A percentile compares a stretch with the other conserved stretches of the same genome.
phyloP scores from a whole-genome alignment of 1,139 yeast genomes.

The Blastobotrys aristatus region DNA sequence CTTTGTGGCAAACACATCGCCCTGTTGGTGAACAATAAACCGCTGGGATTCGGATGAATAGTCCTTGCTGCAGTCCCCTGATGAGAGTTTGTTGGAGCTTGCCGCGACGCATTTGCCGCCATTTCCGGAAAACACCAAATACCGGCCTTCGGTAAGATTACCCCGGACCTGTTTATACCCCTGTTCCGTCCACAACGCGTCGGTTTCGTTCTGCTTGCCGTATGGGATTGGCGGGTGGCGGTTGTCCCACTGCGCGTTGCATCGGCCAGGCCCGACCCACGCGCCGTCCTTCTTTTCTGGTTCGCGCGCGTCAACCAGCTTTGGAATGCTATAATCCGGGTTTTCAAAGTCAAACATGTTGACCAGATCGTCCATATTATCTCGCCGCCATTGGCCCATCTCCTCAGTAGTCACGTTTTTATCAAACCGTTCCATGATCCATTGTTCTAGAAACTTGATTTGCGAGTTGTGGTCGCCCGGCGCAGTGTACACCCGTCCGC shows the following conservation, averaged over 20 bases:
- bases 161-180: slow-evolving; percentile 27
- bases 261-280: neutral
- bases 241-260: slow-evolving; percentile 8
- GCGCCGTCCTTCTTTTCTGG: slow-evolving; percentile 8
- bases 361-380: slow-evolving; percentile 24
- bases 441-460: slow-evolving; percentile 24
- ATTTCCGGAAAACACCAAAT: slow-evolving; percentile 13
- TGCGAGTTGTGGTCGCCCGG: slow-evolving; percentile 29
- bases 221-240: slow-evolving; percentile 13
- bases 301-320: slow-evolving; percentile 12
- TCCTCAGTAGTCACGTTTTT: slow-evolving; percentile 17
- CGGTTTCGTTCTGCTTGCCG: slow-evolving; percentile 21
- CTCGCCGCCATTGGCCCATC: slow-evolving; percentile 25
- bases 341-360: slow-evolving; percentile 24
- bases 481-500: slow-evolving; percentile 26
- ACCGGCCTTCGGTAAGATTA: slow-evolving; percentile 27
- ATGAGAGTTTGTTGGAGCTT: neutral
- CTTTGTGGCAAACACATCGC: neutral
- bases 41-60: neutral
- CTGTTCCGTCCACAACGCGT: slow-evolving; percentile 21
- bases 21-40: neutral
- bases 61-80: neutral
- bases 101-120: neutral
- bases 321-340: slow-evolving; percentile 19
- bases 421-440: slow-evolving; percentile 19